Conservation (phyloP, 768 basidiomycete species). For the Naganishia vishniacii region DNA sequence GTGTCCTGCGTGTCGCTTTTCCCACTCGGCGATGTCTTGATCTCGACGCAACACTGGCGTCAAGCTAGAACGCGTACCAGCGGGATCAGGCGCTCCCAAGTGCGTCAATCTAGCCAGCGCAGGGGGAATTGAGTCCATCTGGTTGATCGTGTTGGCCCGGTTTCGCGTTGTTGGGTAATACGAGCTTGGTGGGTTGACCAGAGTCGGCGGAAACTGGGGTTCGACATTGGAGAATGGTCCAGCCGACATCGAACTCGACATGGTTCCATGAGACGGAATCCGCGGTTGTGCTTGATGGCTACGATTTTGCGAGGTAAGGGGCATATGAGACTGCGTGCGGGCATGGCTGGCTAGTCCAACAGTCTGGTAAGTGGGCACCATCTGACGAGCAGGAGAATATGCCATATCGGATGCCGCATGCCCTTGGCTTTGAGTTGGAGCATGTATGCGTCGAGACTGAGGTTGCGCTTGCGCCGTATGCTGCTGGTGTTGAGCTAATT, state of each 20-base stretch:
- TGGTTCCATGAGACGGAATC: conserved; percentile 34
- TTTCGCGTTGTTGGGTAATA: conserved; percentile 58
- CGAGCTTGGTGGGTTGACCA: conserved; percentile 59
- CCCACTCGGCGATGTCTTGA: conserved; percentile 94
- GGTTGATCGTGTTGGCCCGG: conserved; percentile 86
- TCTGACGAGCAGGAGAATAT: conserved; percentile 5
- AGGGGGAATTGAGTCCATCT: conserved; percentile 87
- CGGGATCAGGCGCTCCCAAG: conserved; percentile 61
- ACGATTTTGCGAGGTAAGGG: conserved; percentile 21
- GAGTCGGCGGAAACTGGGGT: conserved; percentile 11
- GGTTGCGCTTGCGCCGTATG: conserved; percentile 60
- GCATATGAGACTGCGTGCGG: conserved; percentile 24
- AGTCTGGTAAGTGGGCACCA: conserved; percentile 11
- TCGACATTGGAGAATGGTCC: conserved; percentile 13
- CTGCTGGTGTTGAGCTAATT: conserved; percentile 86
- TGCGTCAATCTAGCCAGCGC: conserved; percentile 83
- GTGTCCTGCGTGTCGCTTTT: conserved; percentile 62
- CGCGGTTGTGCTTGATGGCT: conserved; percentile 39
- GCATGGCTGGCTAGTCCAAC: conserved; percentile 13
- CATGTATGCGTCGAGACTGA: conserved; percentile 27
- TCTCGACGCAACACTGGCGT: conserved; percentile 93
- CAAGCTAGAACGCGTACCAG: conserved; percentile 54
- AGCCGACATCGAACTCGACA: conserved; percentile 22
- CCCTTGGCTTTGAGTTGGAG: conserved; percentile 32
- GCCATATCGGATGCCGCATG: conserved; percentile 19